phyloP scores from a whole-genome alignment of 2,329 filamentous ascomycete species.

The Juglanconis juglandina region DNA sequence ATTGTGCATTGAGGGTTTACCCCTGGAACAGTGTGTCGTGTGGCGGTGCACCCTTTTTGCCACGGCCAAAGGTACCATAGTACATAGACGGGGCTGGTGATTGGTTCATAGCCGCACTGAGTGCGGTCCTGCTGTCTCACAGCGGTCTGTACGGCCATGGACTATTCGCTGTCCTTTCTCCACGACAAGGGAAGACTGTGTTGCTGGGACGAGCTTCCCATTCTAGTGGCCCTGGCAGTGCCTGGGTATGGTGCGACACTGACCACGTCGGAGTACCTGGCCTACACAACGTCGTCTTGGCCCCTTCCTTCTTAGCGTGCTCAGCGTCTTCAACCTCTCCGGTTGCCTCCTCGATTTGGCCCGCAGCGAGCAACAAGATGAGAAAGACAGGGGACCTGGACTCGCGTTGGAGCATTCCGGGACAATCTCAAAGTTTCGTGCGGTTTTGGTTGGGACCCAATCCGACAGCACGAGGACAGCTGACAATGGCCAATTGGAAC shows the following conservation, averaged over 20 bases:
- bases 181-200: background rate
- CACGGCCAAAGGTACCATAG: background rate
- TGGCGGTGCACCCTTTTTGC: slow-evolving; percentile 11
- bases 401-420: background rate
- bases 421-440: background rate
- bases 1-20: background rate
- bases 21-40: slow-evolving; percentile 5
- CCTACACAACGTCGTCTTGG: too few relatives aligned
- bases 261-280: slow-evolving; percentile 2
- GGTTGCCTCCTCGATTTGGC: too few relatives aligned
- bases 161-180: slow-evolving; percentile 5
- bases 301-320: too few relatives aligned
- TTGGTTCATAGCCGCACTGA: background rate
- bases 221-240: too few relatives aligned
- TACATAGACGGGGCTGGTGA: background rate
- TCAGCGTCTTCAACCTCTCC: background rate
- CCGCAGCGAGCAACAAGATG: too few relatives aligned
- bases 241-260: background rate
- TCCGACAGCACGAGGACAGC: too few relatives aligned
- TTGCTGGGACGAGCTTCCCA: background rate
- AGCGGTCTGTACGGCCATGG: background rate
- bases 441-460: background rate
- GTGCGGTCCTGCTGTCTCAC: slow-evolving; percentile 6
- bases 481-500: background rate
- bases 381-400: too few relatives aligned